Percentiles rank a stretch among this genome's conserved stretches.
Evolutionary conservation across 2,329 filamentous ascomycete species (phyloP).

Genomic region (Fragosphaeria purpurea): DNA sequence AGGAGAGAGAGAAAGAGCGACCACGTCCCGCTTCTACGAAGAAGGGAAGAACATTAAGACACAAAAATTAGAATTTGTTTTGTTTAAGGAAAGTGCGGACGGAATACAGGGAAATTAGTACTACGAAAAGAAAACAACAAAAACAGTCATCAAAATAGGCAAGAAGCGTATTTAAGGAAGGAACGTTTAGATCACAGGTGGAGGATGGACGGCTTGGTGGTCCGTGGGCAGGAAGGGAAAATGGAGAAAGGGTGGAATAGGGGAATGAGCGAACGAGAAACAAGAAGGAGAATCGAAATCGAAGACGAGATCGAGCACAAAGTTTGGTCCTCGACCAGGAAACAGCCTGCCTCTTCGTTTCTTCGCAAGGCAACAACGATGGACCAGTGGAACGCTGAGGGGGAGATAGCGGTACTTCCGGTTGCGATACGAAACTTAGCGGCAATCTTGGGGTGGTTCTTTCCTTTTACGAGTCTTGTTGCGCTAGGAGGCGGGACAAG

Average conservation of each 20-base stretch:
- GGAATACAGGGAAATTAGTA: too few relatives aligned
- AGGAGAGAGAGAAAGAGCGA: too few relatives aligned
- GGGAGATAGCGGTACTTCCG: not conserved
- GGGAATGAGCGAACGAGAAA: too few relatives aligned
- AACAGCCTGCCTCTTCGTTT: not conserved
- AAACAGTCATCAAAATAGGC: not conserved
- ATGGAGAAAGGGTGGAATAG: too few relatives aligned
- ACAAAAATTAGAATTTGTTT: too few relatives aligned
- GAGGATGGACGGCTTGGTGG: too few relatives aligned
- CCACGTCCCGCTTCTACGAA: too few relatives aligned
- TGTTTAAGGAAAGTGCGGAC: too few relatives aligned
- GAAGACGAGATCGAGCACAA: not conserved
- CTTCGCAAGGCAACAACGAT: slow-evolving; percentile 5
- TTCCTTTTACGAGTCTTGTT: not conserved
- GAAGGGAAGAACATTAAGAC: too few relatives aligned
- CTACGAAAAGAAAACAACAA: not conserved
- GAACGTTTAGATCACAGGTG: not conserved
- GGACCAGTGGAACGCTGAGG: not conserved
- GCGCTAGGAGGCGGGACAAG: too few relatives aligned
- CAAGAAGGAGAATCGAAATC: not conserved
- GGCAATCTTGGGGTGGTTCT: slow-evolving; percentile 10
- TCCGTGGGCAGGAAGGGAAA: too few relatives aligned
- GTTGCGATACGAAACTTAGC: not conserved
- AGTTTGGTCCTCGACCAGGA: not conserved
- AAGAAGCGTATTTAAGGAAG: slow-evolving; percentile 1